Percentiles rank a stretch among this genome's conserved stretches.
These are phyloP conservation scores for Phellopilus nigrolimitatus DNA, from an alignment of 1,284 basidiomycete genomes.

Conservation along the genomic window DNA sequence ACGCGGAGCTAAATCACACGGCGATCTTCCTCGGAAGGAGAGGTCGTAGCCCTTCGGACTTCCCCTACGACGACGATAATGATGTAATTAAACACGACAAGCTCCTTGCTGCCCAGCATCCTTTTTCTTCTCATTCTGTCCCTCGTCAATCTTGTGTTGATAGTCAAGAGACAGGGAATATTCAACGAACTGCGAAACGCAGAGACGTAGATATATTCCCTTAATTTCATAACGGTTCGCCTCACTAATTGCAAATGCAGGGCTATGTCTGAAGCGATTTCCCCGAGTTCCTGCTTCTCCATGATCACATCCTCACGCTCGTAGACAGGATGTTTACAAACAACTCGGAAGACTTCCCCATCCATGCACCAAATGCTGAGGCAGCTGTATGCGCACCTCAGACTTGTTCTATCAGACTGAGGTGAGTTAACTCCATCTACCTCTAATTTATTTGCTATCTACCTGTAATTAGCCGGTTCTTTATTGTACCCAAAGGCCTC, in stretches of 20 bases:
- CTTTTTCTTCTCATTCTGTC: constrained; percentile 10
- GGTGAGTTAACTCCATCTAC: no score
- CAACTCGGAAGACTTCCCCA: constrained; percentile 15
- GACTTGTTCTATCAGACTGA: no score
- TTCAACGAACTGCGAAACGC: constrained; percentile 2
- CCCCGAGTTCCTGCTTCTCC: constrained; percentile 15
- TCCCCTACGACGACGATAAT: constrained; percentile 6
- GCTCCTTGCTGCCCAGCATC: constrained; percentile 1
- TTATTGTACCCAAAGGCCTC: no score
- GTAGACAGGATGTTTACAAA: constrained; percentile 14
- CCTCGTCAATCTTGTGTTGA: constrained; percentile 11
- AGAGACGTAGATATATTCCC: constrained; percentile 9
- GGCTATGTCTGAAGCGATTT: constrained; percentile 17
- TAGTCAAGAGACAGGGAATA: constrained; percentile 6
- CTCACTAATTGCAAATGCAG: neutral
- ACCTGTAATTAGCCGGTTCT: no score
- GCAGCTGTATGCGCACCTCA: no score
- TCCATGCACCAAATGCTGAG: constrained; percentile 15
- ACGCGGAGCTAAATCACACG: no score
- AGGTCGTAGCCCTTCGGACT: constrained; percentile 1
- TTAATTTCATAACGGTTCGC: neutral
- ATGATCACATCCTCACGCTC: neutral
- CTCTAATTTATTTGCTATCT: no score
- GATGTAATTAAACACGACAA: no score
- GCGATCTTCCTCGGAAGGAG: neutral